These are phyloP conservation scores for Russula foetens DNA, from an alignment of 768 basidiomycete species.

Conservation along the genomic window DNA sequence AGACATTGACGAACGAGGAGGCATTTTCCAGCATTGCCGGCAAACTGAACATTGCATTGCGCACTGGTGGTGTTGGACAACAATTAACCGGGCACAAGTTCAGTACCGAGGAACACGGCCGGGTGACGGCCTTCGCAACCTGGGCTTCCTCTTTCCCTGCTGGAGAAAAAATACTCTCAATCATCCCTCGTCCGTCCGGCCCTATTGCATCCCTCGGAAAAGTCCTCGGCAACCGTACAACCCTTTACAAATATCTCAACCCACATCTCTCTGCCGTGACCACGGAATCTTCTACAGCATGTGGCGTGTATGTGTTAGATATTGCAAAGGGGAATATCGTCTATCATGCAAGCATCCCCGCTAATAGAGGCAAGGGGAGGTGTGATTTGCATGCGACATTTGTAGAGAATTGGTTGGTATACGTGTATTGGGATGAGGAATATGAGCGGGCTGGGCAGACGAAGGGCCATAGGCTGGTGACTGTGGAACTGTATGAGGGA, in stretches of 20 bases:
- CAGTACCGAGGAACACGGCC: constrained; percentile 32
- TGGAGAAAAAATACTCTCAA: constrained; percentile 47
- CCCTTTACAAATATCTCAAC: constrained; percentile 93
- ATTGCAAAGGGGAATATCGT: constrained; percentile 66
- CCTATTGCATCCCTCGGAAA: constrained; percentile 73
- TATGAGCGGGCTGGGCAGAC: constrained; percentile 37
- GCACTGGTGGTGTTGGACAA: constrained; percentile 33
- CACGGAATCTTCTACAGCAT: constrained; percentile 36
- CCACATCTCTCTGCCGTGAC: constrained; percentile 64
- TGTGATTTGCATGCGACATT: constrained; percentile 67
- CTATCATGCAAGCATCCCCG: constrained; percentile 54
- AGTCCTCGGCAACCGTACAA: constrained; percentile 80
- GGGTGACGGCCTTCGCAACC: constrained; percentile 46
- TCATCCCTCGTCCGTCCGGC: constrained; percentile 41
- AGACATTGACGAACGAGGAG: constrained; percentile 37
- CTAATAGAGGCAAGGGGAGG: constrained; percentile 27
- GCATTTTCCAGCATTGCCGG: constrained; percentile 39
- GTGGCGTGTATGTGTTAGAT: constrained; percentile 75
- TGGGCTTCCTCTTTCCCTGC: constrained; percentile 56
- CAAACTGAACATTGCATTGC: constrained; percentile 49
- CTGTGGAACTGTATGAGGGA: constrained; percentile 88
- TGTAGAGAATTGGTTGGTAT: constrained; percentile 90
- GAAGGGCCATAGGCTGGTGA: constrained; percentile 68
- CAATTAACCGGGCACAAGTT: constrained; percentile 54
- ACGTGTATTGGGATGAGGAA: constrained; percentile 70